These are phyloP conservation scores for Amesomyces nigricolor DNA, from an alignment of 2,329 filamentous ascomycete species.

Conservation along the genomic window DNA sequence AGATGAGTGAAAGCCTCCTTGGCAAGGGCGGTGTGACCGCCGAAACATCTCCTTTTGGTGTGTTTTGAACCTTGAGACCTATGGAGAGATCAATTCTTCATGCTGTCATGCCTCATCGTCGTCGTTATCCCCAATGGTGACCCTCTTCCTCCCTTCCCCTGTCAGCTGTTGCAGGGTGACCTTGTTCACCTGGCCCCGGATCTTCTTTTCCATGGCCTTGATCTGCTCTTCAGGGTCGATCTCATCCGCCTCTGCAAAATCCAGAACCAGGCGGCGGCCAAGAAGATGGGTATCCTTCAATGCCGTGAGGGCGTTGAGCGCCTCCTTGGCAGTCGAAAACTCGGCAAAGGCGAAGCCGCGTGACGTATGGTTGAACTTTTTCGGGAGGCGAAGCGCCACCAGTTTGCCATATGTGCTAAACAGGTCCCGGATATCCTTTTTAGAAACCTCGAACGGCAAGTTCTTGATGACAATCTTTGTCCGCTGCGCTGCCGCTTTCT, in stretches of 20 bases:
- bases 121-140: slow-evolving; percentile 72
- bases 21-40: slow-evolving; percentile 22
- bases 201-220: slow-evolving; percentile 93
- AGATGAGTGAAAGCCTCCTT: slow-evolving; percentile 16
- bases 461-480: slow-evolving; percentile 99
- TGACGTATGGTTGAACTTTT: slow-evolving; percentile 84
- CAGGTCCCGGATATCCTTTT: slow-evolving; percentile 82
- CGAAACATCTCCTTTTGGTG: slow-evolving; percentile 20
- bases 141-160: slow-evolving; percentile 76
- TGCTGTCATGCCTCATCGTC: slow-evolving; percentile 44
- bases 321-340: slow-evolving; percentile 86
- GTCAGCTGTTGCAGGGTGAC: slow-evolving; percentile 85
- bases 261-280: slow-evolving; percentile 80
- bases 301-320: slow-evolving; percentile 80
- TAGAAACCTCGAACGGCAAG: slow-evolving; percentile 88
- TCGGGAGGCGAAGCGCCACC: slow-evolving; percentile 85
- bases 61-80: slow-evolving; percentile 14
- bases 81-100: slow-evolving; percentile 25
- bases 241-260: slow-evolving; percentile 84
- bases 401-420: slow-evolving; percentile 90
- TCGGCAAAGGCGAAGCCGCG: slow-evolving; percentile 97
- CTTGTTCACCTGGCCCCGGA: slow-evolving; percentile 83
- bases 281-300: slow-evolving; percentile 89
- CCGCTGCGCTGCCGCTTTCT: slow-evolving; percentile 67
- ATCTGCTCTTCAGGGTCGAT: slow-evolving; percentile 94